Base-by-base conservation (phyloP, 2,329 filamentous ascomycete genomes). In the Sclerotinia spermophila region DNA sequence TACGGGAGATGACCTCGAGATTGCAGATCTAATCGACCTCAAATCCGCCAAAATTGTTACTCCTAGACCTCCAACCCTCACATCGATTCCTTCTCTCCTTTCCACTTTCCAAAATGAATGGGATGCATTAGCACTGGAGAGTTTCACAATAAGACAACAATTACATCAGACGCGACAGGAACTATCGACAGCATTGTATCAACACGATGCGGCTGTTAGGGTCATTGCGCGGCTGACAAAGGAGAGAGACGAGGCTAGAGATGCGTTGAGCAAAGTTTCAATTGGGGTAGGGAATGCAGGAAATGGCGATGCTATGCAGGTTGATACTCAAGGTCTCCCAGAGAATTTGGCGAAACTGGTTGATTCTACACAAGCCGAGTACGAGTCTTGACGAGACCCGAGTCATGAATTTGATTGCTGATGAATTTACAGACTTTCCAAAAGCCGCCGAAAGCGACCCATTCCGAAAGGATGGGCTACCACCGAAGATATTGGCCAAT, bases 31-130 rank as follows among this genome's bases (percentile, higher is more conserved):
- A 72, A 86, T 99, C 78, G 90, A 94, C 74, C 86, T 99, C 81
- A 93, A 96, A 83, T 89, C 92, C 71, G 87, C 92, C 76, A 90
- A 91, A 82, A 87, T 93, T 76, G 93, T 97, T 73, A 92, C 92
- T 77, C 95, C 96, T 66, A 89, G 96, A 78, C 94, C 96, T 71
- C 95, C 96, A 44, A 94, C 93, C 45, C 89, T 98, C 77, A 98
- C 96, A 69, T 99, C 96, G 51, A 97, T 99, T 79, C 96, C 96
- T 33, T 94, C 96, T 27, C 88, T 99, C 70, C 91, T 99, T 70
- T 92, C 93, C 65, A 92, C 94, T 53, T 98, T 99, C 81, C 96
- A 99, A 81, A 97, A 97, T 81, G 96, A 99, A 85, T 99, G 96
- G 96, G 96, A 99, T 80, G 91, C 94, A 13, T 84, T 97, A 59